A percentile compares a stretch with the other conserved stretches of the same genome.
Conservation (phyloP, 805 yeast species). For the Saturnispora quitensis region DNA sequence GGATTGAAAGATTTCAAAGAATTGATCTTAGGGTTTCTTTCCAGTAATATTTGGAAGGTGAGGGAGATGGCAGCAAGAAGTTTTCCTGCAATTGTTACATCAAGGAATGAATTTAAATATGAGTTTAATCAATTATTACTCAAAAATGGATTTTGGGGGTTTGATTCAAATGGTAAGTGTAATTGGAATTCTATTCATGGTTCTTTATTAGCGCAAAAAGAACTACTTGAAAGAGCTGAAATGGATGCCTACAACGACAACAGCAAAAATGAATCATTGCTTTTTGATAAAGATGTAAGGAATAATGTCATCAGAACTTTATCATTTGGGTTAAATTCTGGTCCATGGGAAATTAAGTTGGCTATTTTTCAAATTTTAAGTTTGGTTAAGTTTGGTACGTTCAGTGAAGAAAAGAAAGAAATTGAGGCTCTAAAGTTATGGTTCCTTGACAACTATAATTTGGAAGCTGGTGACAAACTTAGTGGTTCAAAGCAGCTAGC, state of each 20-base stretch:
- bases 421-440: conserved; percentile 26
- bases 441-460: conserved; percentile 27
- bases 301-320: conserved; percentile 14
- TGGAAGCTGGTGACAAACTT: conserved; percentile 18
- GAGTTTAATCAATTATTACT: conserved; percentile 21
- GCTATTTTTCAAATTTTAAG: conserved; percentile 17
- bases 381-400: background rate
- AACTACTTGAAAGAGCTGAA: conserved; percentile 16
- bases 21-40: conserved; percentile 39
- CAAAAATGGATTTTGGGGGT: background rate
- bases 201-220: conserved; percentile 38
- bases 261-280: background rate
- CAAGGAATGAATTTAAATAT: conserved; percentile 20
- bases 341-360: conserved; percentile 18
- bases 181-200: conserved; percentile 54
- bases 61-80: conserved; percentile 81
- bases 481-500: conserved; percentile 47
- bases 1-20: conserved; percentile 46
- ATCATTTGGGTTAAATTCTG: conserved; percentile 9
- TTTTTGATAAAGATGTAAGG: conserved; percentile 2
- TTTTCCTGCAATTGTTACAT: conserved; percentile 39
- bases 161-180: background rate
- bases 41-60: conserved; percentile 63
- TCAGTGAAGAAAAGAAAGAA: conserved; percentile 5
- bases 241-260: background rate